Base-by-base conservation (phyloP, 345 rosid genomes). In the Passiflora organensis region DNA sequence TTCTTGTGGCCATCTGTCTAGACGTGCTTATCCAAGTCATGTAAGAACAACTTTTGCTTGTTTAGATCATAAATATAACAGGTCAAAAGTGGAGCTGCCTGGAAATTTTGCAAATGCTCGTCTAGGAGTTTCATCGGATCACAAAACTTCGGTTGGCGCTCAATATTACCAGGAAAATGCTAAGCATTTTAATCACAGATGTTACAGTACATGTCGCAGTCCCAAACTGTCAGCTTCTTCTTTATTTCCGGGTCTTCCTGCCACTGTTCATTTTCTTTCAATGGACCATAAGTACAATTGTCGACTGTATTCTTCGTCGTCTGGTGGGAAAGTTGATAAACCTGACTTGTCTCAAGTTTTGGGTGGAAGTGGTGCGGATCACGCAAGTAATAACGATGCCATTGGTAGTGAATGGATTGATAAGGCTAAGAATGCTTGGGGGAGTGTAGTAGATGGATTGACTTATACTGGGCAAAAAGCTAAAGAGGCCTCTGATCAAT, bases 391-490 rank as follows among this genome's bases (percentile, higher is more conserved):
- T 56, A 51, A 14, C 47, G 67, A 15, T 60, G 66, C 50, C n/a
- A 60, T 56, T 51, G 81, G 65, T 23, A 50, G 39, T 69, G 89
- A 81, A 32, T 85, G 82, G 88, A 53, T 74, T 61, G 84, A 69
- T 32, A 83, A 74, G 65, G 69, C 81, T 37, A 80, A 72, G 55
- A 85, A 78, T 50, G 79, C 77, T 17, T 82, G 89, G 77, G 73
- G 74, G 19, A 56, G 63, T 41, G 62, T 78, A 5, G 68, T 58
- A 5, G 76, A 85, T 71, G 79, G 76, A 15, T 52, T 72, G 39
- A 53, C 72, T 71, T 63, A 68, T 67, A 60, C 84, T 25, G 82
- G 76, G 13, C 67, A 68, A 43, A 88, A 77, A 80, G 86, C 83
- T 70, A 79, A 71, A 66, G 82, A 73, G 53, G 65, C 71, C n/a